Conservation (phyloP, 1,284 basidiomycete genomes). For the Leccinum angustisporum region DNA sequence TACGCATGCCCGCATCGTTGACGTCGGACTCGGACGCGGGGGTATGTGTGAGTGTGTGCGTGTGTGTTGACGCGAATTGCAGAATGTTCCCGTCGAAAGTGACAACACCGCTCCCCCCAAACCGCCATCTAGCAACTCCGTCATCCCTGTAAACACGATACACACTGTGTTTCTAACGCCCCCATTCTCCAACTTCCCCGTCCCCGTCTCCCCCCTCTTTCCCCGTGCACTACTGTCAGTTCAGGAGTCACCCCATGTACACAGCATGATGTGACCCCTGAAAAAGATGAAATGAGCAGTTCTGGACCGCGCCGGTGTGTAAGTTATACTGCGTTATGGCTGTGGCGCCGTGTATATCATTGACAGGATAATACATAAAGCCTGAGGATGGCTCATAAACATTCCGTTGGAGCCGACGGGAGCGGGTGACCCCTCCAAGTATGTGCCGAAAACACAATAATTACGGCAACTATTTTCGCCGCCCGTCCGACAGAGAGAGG, state of each 20-base stretch:
- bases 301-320: too few species aligned
- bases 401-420: background rate
- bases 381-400: too few species aligned
- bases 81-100: background rate
- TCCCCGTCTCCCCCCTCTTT: too few species aligned
- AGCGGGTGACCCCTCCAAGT: background rate
- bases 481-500: background rate
- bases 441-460: background rate
- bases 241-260: too few species aligned
- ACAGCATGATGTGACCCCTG: too few species aligned
- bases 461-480: background rate
- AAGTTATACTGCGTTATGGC: too few species aligned
- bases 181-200: too few species aligned
- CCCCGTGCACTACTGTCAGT: too few species aligned
- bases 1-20: background rate
- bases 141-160: background rate
- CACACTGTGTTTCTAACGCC: background rate
- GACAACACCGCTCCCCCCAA: background rate
- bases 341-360: too few species aligned
- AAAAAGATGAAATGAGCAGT: too few species aligned
- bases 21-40: background rate
- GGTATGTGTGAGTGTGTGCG: background rate
- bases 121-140: background rate
- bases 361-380: too few species aligned
- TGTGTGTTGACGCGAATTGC: background rate